phyloP scores from a whole-genome alignment of 768 basidiomycete genomes.

The Psilocybe cyanescens region DNA sequence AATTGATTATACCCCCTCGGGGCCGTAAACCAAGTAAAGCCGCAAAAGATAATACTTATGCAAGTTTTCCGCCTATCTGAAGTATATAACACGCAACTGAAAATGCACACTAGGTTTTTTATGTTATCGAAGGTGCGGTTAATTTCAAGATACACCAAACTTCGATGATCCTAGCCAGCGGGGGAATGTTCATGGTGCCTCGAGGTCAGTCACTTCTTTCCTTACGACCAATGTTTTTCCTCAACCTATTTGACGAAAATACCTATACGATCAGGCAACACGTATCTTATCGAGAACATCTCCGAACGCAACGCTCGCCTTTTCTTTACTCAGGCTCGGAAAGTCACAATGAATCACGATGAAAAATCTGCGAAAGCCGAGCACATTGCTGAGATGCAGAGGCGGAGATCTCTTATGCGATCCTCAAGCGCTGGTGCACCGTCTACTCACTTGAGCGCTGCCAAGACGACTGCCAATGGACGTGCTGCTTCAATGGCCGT shows the following conservation, averaged over 20 bases:
- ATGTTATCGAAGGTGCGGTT: constrained; percentile 88
- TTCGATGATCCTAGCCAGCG: constrained; percentile 75
- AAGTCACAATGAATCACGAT: constrained; percentile 32
- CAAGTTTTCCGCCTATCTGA: constrained; percentile 9
- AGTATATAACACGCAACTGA: background rate
- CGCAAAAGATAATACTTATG: constrained; percentile 86
- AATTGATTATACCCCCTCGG: constrained; percentile 78
- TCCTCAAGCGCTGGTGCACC: constrained; percentile 28
- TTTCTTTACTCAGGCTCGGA: constrained; percentile 91
- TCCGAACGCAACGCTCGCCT: constrained; percentile 76
- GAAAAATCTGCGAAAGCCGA: constrained; percentile 23
- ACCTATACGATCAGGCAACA: constrained; percentile 67
- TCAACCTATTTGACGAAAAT: background rate
- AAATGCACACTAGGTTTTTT: constrained; percentile 42
- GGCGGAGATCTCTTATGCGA: constrained; percentile 22
- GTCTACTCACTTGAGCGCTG: background rate
- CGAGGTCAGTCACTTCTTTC: constrained; percentile 57
- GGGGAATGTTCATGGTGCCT: constrained; percentile 90
- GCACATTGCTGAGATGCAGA: constrained; percentile 22
- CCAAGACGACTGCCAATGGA: background rate
- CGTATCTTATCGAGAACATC: constrained; percentile 90
- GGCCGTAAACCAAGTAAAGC: constrained; percentile 86
- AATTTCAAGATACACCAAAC: constrained; percentile 84
- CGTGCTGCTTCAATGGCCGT: constrained; percentile 12
- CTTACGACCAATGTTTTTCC: background rate